A percentile compares a stretch with the other conserved stretches of the same genome.
These are phyloP conservation scores for Fusarium sp. DNA, from an alignment of 2,329 filamentous ascomycete genomes.

Conservation along the genomic window DNA sequence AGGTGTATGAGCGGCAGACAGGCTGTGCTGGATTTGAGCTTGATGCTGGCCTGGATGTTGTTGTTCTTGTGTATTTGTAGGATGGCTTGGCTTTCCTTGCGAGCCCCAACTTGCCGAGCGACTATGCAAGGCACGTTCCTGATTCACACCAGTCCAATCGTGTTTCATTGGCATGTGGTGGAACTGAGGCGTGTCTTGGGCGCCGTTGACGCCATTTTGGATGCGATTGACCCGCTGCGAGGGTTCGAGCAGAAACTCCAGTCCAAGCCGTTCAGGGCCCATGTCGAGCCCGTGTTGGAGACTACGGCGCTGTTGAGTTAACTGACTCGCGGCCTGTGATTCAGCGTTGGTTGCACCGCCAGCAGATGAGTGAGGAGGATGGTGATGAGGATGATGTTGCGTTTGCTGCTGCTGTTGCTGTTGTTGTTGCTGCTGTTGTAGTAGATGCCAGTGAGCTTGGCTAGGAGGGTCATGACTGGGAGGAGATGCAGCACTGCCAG, in stretches of 20 bases:
- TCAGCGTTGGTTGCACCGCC: slow-evolving; percentile 21
- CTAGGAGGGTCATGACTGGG: slow-evolving; percentile 32
- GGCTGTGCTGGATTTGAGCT: slow-evolving; percentile 15
- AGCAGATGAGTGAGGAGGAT: slow-evolving; percentile 10
- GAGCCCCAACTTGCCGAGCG: slow-evolving; percentile 42
- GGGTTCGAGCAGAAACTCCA: slow-evolving; percentile 77
- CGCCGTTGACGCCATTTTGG: slow-evolving; percentile 60
- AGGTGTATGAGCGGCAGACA: slow-evolving; percentile 35
- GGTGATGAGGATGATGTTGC: slow-evolving; percentile 26
- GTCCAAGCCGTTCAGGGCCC: slow-evolving; percentile 73
- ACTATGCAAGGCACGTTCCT: slow-evolving; percentile 42
- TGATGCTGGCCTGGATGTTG: slow-evolving; percentile 32
- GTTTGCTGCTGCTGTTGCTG: slow-evolving; percentile 3
- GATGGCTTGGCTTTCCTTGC: slow-evolving; percentile 32
- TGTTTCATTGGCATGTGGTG: slow-evolving; percentile 63
- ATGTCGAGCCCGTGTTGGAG: slow-evolving; percentile 68
- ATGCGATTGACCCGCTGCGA: slow-evolving; percentile 65
- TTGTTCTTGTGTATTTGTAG: slow-evolving; percentile 31
- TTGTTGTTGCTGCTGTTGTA: slow-evolving; percentile 30
- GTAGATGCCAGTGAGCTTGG: slow-evolving; percentile 32
- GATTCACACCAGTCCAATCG: slow-evolving; percentile 55
- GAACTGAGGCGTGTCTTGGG: slow-evolving; percentile 58
- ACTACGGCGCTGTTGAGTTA: slow-evolving; percentile 62
- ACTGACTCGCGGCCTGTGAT: slow-evolving; percentile 38
- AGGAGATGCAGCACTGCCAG: slow-evolving; percentile 43